These are phyloP conservation scores for Dictyostelium brefeldianum DNA, from an alignment of 78 protist species.

Conservation along the genomic window DNA sequence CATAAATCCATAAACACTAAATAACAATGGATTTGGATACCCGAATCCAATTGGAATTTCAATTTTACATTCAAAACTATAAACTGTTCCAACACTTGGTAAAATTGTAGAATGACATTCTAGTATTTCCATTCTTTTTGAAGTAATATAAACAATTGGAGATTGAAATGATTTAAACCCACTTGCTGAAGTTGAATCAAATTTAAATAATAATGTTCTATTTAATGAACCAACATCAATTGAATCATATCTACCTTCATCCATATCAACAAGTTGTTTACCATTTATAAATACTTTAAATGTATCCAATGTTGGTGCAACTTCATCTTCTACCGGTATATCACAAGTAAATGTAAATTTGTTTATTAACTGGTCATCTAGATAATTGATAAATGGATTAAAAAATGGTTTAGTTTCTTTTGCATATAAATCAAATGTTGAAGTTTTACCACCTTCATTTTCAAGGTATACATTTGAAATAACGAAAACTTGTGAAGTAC, in stretches of 20 bases:
- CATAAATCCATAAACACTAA: background rate
- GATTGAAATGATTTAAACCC: background rate
- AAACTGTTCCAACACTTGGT: too few species aligned
- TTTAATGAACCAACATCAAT: conserved; percentile 6
- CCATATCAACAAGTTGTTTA: too few species aligned
- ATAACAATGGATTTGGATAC: background rate
- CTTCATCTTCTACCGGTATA: background rate
- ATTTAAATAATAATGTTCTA: background rate
- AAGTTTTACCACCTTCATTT: too few species aligned
- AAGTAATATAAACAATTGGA: background rate
- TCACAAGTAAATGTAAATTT: background rate
- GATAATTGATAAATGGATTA: background rate
- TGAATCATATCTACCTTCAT: background rate
- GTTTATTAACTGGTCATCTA: background rate
- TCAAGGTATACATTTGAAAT: background rate
- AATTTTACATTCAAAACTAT: background rate
- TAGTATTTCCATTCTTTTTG: background rate
- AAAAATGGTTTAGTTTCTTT: background rate
- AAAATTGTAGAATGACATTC: background rate
- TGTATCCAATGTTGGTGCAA: too few species aligned
- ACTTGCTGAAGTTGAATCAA: background rate
- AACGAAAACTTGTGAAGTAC: background rate
- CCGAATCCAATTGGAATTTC: conserved; percentile 15
- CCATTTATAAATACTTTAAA: too few species aligned
- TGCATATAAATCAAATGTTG: background rate